phyloP scores from a whole-genome alignment of 2,329 filamentous ascomycete species.

The Fusarium luffae region DNA sequence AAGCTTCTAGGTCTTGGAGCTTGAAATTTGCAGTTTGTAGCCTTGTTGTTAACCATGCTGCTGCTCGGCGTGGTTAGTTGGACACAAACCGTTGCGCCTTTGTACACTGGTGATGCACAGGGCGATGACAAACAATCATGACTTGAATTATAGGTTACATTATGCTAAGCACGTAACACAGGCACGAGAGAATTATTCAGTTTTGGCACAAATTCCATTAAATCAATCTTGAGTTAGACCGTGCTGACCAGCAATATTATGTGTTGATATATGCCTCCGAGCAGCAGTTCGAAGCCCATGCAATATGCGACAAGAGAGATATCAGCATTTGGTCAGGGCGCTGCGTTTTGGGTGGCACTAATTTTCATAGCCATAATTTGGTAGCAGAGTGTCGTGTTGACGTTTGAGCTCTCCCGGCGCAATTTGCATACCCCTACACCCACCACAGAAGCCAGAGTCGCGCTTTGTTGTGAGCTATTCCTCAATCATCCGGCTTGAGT shows the following conservation, averaged over 20 bases:
- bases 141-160: not conserved
- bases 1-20: not conserved
- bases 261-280: slow-evolving; percentile 4
- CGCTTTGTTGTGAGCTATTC: not conserved
- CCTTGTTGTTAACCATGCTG: not conserved
- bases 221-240: slow-evolving; percentile 22
- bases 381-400: not conserved
- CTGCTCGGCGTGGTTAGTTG: not conserved
- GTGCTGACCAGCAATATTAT: not conserved
- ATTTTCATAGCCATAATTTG: not conserved
- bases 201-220: slow-evolving; percentile 4
- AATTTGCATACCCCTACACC: not conserved
- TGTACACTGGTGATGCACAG: not conserved
- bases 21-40: not conserved
- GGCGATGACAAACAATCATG: not conserved
- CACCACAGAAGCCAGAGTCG: not conserved
- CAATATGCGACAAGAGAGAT: not conserved
- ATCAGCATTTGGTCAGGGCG: not conserved
- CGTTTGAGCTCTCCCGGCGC: not conserved
- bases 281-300: not conserved
- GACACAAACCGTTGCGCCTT: not conserved
- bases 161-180: not conserved
- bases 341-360: not conserved
- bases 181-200: not conserved
- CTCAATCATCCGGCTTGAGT: not conserved